Conservation (phyloP, 2,329 filamentous ascomycete species). For the Pyrenochaeta sp. region DNA sequence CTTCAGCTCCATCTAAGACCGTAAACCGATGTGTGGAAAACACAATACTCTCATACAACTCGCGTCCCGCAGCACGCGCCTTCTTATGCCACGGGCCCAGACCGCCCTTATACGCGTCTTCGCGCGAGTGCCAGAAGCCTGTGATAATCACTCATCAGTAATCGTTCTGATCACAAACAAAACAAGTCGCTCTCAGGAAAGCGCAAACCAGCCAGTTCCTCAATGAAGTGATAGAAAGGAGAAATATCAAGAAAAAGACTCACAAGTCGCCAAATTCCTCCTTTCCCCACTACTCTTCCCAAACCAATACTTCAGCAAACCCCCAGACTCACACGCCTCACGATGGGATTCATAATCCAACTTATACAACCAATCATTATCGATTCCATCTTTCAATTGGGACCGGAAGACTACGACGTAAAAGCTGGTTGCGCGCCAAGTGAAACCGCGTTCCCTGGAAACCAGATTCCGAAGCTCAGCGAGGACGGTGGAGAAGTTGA, state of each 20-base stretch:
- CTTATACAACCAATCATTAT: constrained; percentile 72
- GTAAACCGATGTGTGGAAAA: constrained; percentile 61
- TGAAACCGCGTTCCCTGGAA: constrained; percentile 52
- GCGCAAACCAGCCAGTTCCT: background rate
- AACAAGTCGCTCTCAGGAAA: too few relatives aligned
- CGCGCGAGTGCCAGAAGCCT: constrained; percentile 71
- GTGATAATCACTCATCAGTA: constrained; percentile 16
- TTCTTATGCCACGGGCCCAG: constrained; percentile 65
- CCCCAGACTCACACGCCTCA: constrained; percentile 81
- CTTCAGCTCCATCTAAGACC: constrained; percentile 69
- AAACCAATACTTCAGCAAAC: constrained; percentile 94
- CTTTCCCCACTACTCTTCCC: constrained; percentile 73
- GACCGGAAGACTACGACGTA: constrained; percentile 89
- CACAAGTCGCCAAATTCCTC: constrained; percentile 79
- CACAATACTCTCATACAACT: constrained; percentile 55
- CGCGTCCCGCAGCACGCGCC: constrained; percentile 59
- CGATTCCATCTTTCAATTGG: constrained; percentile 71
- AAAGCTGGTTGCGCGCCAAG: constrained; percentile 72
- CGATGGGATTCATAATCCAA: constrained; percentile 82
- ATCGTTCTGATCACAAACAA: too few relatives aligned
- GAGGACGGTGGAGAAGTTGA: constrained; percentile 78
- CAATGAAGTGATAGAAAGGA: background rate
- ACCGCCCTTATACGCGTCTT: constrained; percentile 69
- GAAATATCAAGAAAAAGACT: constrained; percentile 32
- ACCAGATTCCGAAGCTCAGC: constrained; percentile 63